Evolutionary conservation across 2,329 filamentous ascomycete genomes (phyloP).

Genomic region (Nemania sp.): DNA sequence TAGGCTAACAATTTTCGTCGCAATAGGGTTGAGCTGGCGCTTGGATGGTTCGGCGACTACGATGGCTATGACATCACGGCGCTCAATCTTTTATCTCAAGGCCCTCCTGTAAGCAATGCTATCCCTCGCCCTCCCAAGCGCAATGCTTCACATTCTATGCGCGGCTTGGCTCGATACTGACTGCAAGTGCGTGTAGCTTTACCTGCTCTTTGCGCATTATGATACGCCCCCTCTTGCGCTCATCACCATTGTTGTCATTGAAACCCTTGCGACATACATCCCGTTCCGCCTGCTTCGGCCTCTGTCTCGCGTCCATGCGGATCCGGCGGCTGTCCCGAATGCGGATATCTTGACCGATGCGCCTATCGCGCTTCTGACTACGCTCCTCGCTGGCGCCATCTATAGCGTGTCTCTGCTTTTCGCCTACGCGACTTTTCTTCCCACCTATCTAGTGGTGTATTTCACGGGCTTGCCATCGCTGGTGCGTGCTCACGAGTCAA

Average conservation of each 20-base stretch:
- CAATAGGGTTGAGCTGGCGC: slow-evolving; percentile 67
- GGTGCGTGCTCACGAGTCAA: slow-evolving; percentile 66
- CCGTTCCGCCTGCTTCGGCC: slow-evolving; percentile 77
- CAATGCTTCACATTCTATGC: not conserved
- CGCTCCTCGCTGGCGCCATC: slow-evolving; percentile 69
- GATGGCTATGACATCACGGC: slow-evolving; percentile 72
- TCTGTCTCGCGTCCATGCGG: slow-evolving; percentile 65
- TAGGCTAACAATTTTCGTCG: slow-evolving; percentile 44
- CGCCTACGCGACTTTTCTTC: slow-evolving; percentile 71
- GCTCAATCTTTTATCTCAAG: slow-evolving; percentile 70
- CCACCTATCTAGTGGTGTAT: slow-evolving; percentile 70
- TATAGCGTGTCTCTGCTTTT: slow-evolving; percentile 74
- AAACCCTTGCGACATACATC: slow-evolving; percentile 67
- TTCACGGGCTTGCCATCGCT: slow-evolving; percentile 75
- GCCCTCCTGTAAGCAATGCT: slow-evolving; percentile 63
- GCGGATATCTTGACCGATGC: slow-evolving; percentile 67
- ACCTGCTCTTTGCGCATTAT: slow-evolving; percentile 80
- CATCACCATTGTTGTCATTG: slow-evolving; percentile 65
- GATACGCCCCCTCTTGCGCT: slow-evolving; percentile 64
- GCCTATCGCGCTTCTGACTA: slow-evolving; percentile 65
- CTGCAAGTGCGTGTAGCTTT: slow-evolving; percentile 52
- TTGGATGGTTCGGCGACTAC: slow-evolving; percentile 74
- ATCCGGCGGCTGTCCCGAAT: slow-evolving; percentile 58
- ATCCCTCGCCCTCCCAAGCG: not conserved
- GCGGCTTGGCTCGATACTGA: slow-evolving; percentile 7